A percentile compares a stretch with the other conserved stretches of the same genome.
phyloP scores from a whole-genome alignment of 371 early-diverging fungal genomes.

The Catenaria anguillulae region DNA sequence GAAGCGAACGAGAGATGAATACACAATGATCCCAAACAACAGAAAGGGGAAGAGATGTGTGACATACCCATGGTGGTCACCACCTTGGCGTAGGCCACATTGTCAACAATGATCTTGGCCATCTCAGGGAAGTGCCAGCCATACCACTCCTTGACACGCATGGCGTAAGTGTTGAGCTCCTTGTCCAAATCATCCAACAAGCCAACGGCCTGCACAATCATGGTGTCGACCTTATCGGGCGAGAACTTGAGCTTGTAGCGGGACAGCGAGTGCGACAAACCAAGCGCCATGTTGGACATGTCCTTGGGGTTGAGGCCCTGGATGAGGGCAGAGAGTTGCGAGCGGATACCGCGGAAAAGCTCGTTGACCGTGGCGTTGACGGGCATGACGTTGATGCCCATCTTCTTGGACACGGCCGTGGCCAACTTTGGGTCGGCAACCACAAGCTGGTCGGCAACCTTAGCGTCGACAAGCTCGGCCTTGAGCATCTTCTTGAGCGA shows the following conservation, averaged over 20 bases:
- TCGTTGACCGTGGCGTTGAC: constrained; percentile 69
- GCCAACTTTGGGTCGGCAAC: constrained; percentile 92
- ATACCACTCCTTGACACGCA: constrained; percentile 94
- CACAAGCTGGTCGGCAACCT: constrained; percentile 76
- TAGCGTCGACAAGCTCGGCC: constrained; percentile 57
- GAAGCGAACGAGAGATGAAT: no score
- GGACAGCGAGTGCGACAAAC: constrained; percentile 50
- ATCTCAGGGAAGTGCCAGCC: constrained; percentile 90
- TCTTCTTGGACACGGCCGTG: constrained; percentile 78
- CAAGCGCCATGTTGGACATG: constrained; percentile 54
- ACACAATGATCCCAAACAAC: constrained; percentile 27
- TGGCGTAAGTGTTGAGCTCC: constrained; percentile 92
- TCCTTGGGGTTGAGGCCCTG: constrained; percentile 55
- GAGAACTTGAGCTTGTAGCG: constrained; percentile 85
- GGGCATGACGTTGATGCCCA: constrained; percentile 75
- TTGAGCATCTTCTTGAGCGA: constrained; percentile 83
- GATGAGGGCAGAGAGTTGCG: constrained; percentile 48
- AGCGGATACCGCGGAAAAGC: constrained; percentile 86
- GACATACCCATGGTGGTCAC: constrained; percentile 21
- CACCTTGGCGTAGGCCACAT: constrained; percentile 54
- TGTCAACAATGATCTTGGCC: constrained; percentile 57
- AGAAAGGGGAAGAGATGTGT: no score
- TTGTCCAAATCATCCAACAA: constrained; percentile 87
- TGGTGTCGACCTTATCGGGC: constrained; percentile 84
- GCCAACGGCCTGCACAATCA: constrained; percentile 90